Evolutionary conservation across 495 filamentous ascomycete species (phyloP).

Genomic region (Penicillium bovifimosum): DNA sequence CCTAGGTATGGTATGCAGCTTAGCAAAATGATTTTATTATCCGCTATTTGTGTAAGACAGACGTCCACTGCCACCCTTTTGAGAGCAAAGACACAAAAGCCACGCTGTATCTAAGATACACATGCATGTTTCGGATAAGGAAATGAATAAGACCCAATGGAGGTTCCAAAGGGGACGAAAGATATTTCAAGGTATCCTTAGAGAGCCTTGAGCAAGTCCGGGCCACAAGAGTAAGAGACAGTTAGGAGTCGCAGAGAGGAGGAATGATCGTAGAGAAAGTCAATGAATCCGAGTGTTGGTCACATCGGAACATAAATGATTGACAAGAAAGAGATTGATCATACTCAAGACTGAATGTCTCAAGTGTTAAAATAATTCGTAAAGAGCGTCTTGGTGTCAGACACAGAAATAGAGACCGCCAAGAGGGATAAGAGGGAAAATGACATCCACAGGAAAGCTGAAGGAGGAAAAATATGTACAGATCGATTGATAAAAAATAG

Average conservation of each 20-base stretch:
- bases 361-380: constrained; percentile 41
- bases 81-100: constrained; percentile 5
- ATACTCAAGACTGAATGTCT: constrained; percentile 31
- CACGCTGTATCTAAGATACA: constrained; percentile 17
- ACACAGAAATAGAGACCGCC: constrained; percentile 12
- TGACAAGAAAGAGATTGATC: constrained; percentile 30
- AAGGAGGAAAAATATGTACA: constrained; percentile 24
- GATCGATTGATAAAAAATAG: constrained; percentile 2
- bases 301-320: constrained; percentile 37
- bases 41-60: constrained; percentile 1
- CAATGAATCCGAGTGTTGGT: constrained; percentile 27
- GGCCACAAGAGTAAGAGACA: constrained; percentile 6
- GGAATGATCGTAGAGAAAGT: constrained; percentile 27
- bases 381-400: constrained; percentile 25
- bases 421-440: constrained; percentile 13
- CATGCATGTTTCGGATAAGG: constrained; percentile 11
- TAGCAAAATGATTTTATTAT: background rate
- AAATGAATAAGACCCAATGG: constrained; percentile 14
- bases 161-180: constrained; percentile 25
- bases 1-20: background rate
- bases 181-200: constrained; percentile 7
- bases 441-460: constrained; percentile 23
- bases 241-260: constrained; percentile 6
- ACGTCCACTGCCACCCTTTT: constrained; percentile 1
- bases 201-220: constrained; percentile 9